These are phyloP conservation scores for Ceriops decandra DNA, from an alignment of 345 rosid species.

Conservation along the genomic window DNA sequence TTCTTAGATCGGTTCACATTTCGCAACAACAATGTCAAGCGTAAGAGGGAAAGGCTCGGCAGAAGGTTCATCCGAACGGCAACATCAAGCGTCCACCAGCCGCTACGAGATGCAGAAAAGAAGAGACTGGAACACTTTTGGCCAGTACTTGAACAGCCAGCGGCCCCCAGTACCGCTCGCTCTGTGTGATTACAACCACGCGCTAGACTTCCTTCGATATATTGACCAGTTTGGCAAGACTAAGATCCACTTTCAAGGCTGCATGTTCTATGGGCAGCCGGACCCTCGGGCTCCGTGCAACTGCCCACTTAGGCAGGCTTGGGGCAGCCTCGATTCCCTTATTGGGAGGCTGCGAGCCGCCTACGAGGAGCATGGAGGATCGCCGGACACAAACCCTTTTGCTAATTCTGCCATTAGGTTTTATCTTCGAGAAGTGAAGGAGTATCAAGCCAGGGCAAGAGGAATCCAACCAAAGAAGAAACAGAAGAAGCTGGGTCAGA, in stretches of 20 bases:
- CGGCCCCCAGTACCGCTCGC: conserved; percentile 61
- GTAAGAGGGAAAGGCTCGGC: conserved; percentile 44
- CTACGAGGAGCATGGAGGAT: conserved; percentile 85
- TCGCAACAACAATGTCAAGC: conserved; percentile 31
- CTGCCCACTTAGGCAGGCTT: conserved; percentile 81
- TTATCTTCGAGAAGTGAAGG: conserved; percentile 74
- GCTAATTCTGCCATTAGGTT: conserved; percentile 66
- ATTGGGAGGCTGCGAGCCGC: conserved; percentile 88
- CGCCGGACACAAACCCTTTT: conserved; percentile 72
- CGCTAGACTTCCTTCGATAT: conserved; percentile 65
- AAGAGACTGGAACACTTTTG: conserved; percentile 83
- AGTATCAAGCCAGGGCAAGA: conserved; percentile 80
- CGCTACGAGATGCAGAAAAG: conserved; percentile 75
- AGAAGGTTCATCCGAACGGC: conserved; percentile 27
- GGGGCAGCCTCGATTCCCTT: conserved; percentile 92
- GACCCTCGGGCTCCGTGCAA: conserved; percentile 91
- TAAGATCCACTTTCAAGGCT: conserved; percentile 66
- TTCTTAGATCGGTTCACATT: background rate
- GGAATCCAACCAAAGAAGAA: conserved; percentile 86
- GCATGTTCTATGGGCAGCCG: conserved; percentile 82
- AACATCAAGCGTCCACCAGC: conserved; percentile 34
- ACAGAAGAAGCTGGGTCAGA: conserved; percentile 47
- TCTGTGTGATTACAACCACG: conserved; percentile 57
- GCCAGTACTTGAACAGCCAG: conserved; percentile 65
- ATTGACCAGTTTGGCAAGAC: conserved; percentile 83